A percentile compares a stretch with the other conserved stretches of the same genome.
Evolutionary conservation across 1,284 basidiomycete genomes (phyloP).

Genomic region (Ganoderma meredithae): DNA sequence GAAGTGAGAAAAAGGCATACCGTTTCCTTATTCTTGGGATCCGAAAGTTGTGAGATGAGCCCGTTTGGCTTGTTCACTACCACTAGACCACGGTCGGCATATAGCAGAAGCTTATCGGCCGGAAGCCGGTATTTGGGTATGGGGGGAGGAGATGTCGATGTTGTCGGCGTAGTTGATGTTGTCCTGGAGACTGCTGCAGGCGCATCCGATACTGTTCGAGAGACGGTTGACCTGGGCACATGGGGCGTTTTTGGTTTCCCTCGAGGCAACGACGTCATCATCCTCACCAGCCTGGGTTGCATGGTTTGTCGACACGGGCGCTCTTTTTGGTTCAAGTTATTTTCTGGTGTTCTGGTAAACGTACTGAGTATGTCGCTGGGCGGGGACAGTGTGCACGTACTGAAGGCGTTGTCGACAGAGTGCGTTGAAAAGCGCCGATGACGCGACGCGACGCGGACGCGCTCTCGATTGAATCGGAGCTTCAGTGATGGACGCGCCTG

Average conservation of each 20-base stretch:
- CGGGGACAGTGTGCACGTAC: background rate
- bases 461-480: background rate
- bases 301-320: background rate
- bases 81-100: conserved; percentile 60
- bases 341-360: too few species aligned
- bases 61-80: conserved; percentile 71
- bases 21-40: background rate
- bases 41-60: conserved; percentile 56
- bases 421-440: background rate
- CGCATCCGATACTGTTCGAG: background rate
- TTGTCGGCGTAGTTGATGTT: background rate
- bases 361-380: background rate
- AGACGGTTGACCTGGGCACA: background rate
- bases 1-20: background rate
- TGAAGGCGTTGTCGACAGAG: background rate
- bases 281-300: background rate
- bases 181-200: background rate
- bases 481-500: background rate
- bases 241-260: background rate
- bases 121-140: background rate
- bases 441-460: background rate
- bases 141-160: background rate
- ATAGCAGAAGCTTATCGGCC: conserved; percentile 38
- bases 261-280: background rate
- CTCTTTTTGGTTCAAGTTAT: background rate